Conservation (phyloP, 2,329 filamentous ascomycete species). For the Rhexocercosporidium sp. region DNA sequence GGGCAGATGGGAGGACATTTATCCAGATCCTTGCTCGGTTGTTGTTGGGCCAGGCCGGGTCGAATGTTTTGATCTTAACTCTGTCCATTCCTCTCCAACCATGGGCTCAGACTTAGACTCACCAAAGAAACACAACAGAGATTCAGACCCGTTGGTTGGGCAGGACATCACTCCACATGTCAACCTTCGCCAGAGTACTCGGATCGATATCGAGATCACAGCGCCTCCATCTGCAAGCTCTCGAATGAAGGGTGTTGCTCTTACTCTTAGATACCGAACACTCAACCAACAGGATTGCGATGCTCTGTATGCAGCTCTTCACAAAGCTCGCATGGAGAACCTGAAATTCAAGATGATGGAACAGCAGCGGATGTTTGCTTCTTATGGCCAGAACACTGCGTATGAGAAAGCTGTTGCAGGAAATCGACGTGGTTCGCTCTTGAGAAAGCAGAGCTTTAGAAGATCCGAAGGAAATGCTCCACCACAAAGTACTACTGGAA, state of each 20-base stretch:
- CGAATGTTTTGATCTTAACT: slow-evolving; percentile 56
- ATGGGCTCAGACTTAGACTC: slow-evolving; percentile 28
- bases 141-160: slow-evolving; percentile 50
- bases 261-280: slow-evolving; percentile 77
- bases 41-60: slow-evolving; percentile 63
- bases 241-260: slow-evolving; percentile 67
- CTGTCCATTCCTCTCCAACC: slow-evolving; percentile 45
- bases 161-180: slow-evolving; percentile 92
- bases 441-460: slow-evolving; percentile 51
- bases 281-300: slow-evolving; percentile 78
- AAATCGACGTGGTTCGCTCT: slow-evolving; percentile 57
- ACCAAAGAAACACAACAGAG: slow-evolving; percentile 28
- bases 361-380: slow-evolving; percentile 62
- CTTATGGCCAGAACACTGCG: slow-evolving; percentile 60
- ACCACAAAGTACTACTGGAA: slow-evolving; percentile 58
- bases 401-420: slow-evolving; percentile 48
- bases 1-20: slow-evolving; percentile 65
- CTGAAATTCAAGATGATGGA: slow-evolving; percentile 78
- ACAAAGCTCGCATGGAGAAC: slow-evolving; percentile 89
- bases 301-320: slow-evolving; percentile 83
- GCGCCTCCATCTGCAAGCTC: slow-evolving; percentile 80
- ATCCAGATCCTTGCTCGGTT: slow-evolving; percentile 57
- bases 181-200: slow-evolving; percentile 86
- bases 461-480: slow-evolving; percentile 61
- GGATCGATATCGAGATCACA: slow-evolving; percentile 90